Conservation (phyloP, 345 rosid species). For the Noccaea bulbosa region DNA sequence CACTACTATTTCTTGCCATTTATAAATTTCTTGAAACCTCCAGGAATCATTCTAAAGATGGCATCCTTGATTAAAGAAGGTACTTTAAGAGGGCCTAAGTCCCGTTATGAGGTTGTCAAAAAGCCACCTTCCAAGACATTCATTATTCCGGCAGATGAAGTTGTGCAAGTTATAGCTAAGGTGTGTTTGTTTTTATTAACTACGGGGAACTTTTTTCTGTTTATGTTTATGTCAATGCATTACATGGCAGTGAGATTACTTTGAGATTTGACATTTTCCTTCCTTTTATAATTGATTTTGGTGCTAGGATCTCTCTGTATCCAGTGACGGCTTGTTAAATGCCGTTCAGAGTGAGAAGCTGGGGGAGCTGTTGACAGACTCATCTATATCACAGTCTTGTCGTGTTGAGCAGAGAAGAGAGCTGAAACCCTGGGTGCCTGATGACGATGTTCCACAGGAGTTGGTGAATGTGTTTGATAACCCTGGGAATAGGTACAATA, state of each 20-base stretch:
- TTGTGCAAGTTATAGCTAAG: slow-evolving; percentile 93
- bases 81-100: slow-evolving; percentile 58
- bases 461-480: slow-evolving; percentile 73
- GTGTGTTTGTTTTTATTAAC: slow-evolving; percentile 48
- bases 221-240: slow-evolving; percentile 19
- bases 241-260: slow-evolving; percentile 30
- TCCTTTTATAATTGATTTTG: slow-evolving; percentile 25
- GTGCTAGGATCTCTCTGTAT: slow-evolving; percentile 75
- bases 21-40: slow-evolving; percentile 33
- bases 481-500: slow-evolving; percentile 64
- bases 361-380: slow-evolving; percentile 75
- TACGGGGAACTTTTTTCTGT: slow-evolving; percentile 8
- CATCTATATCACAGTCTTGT: slow-evolving; percentile 70
- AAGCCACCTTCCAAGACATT: slow-evolving; percentile 71
- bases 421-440: slow-evolving; percentile 88
- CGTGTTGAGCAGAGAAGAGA: slow-evolving; percentile 69
- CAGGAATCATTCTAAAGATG: slow-evolving; percentile 92
- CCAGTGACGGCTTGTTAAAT: slow-evolving; percentile 59
- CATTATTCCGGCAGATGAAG: slow-evolving; percentile 76
- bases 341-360: slow-evolving; percentile 60
- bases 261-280: slow-evolving; percentile 27
- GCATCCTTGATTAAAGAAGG: slow-evolving; percentile 77
- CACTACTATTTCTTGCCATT: slow-evolving; percentile 25
- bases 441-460: slow-evolving; percentile 65
- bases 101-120: slow-evolving; percentile 57